phyloP scores from a whole-genome alignment of 257 asterid species.

The Ehretia macrophylla region DNA sequence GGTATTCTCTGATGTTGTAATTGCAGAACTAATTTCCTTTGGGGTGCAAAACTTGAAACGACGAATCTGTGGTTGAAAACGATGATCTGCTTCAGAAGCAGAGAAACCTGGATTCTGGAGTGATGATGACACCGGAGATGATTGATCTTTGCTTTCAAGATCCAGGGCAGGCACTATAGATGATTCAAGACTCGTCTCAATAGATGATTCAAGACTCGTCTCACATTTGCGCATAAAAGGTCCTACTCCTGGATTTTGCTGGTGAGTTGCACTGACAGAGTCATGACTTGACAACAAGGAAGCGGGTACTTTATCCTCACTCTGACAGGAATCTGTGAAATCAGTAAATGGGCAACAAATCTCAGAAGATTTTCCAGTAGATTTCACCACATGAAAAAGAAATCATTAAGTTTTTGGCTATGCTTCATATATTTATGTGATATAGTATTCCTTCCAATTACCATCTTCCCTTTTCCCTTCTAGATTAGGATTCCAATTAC shows the following conservation, averaged over 20 bases:
- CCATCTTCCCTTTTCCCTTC: no score
- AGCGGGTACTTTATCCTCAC: constrained; percentile 24
- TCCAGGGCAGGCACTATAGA: constrained; percentile 27
- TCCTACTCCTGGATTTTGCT: constrained; percentile 11
- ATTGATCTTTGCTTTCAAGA: constrained; percentile 26
- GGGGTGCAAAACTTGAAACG: constrained; percentile 25
- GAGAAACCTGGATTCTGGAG: constrained; percentile 12
- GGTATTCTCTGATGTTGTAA: constrained; percentile 55
- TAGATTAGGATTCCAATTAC: no score
- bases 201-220: constrained; percentile 22
- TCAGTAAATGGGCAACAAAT: background rate
- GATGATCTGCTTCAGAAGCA: constrained; percentile 16
- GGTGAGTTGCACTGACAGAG: constrained; percentile 20
- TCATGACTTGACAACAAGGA: constrained; percentile 30
- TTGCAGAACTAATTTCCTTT: constrained; percentile 43
- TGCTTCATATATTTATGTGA: no score
- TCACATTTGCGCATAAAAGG: constrained; percentile 27
- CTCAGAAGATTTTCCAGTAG: background rate
- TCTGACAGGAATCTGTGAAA: constrained; percentile 18
- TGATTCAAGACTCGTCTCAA: constrained; percentile 21
- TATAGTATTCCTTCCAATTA: no score
- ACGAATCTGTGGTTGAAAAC: constrained; percentile 19
- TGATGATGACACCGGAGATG: constrained; percentile 31
- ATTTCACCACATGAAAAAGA: no score
- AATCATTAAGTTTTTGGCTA: no score